Base-by-base conservation (phyloP, 352 stramenopile genomes). In the Globisporangium nodosum region DNA sequence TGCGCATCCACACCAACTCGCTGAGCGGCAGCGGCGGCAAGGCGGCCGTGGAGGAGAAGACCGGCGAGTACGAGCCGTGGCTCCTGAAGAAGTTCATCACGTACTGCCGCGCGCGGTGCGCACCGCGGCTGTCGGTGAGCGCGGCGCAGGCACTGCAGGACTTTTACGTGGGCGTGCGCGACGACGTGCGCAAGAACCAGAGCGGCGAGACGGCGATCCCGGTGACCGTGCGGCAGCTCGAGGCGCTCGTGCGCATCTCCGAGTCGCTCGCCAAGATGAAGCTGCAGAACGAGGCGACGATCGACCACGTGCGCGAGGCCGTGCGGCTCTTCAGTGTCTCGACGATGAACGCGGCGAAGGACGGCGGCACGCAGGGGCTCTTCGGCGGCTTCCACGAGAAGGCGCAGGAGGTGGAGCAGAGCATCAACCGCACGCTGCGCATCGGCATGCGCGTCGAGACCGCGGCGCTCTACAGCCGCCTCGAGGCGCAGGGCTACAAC, bases 241-340 rank as follows among this genome's bases (percentile, higher is more conserved):
- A 99, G 74, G 97, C 97, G 51, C 77, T 99, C 5, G 95, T 99
- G 52, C 94, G 97, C 40, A 95, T 99, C 49, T 90, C 90, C 1
- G 97, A 99, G 78, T 94, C 91, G 49, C 75, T 99, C 21, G 97
- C 97, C 27, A 99, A 99, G 81, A 99, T 99, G 94, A 86, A 96
- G 27, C 72, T 99, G 12, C 76, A 87, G 21, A 90, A 80, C 43
- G 85, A 96, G 59, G 88, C 88, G 3, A 78, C 69, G 31, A 70
- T 71, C 31, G 80, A 87, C n/a, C 82, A 99, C 70, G 97, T 99
- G 46, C 88, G 92, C 13, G 97, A 99, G 66, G 97, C 97, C 0
- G 85, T 99, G 42, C 92, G 97, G 1, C 74, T 99, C 15, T 99
- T 99, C 70, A 97, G 94, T 62, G 96, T 99, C 27, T 98, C 94